Evolutionary conservation across 78 protist species (phyloP).

Genomic region (Monosiga brevicollis): DNA sequence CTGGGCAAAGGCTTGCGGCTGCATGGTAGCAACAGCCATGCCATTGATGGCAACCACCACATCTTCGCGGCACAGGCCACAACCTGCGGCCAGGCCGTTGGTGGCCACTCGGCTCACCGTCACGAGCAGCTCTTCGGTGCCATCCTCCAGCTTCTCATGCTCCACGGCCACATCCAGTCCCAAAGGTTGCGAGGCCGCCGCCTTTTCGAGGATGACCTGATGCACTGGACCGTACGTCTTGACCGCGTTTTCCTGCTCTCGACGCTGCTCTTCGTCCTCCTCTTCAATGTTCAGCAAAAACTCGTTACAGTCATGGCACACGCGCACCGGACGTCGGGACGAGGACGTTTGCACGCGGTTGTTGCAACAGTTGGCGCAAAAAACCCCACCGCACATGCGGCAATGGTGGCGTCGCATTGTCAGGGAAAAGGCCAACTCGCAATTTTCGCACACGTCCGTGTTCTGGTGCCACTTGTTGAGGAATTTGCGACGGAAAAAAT

Average conservation of each 20-base stretch:
- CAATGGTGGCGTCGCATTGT: background rate
- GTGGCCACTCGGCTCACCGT: background rate
- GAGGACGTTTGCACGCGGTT: background rate
- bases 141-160: background rate
- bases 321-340: background rate
- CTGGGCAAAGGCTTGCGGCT: too few species aligned
- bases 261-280: background rate
- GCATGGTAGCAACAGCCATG: too few species aligned
- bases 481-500: background rate
- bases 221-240: background rate
- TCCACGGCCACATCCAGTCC: background rate
- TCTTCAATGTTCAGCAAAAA: background rate
- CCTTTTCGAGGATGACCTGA: background rate
- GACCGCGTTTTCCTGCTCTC: background rate
- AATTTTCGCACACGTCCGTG: background rate
- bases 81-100: background rate
- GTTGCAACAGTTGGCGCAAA: background rate
- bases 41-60: too few species aligned
- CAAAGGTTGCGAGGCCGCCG: background rate
- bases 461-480: background rate
- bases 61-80: constrained; percentile 77
- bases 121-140: background rate
- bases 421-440: background rate
- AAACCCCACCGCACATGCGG: background rate
- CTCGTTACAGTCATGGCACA: background rate